Base-by-base conservation (phyloP, 1,284 basidiomycete genomes). In the Puccinia polysora region DNA sequence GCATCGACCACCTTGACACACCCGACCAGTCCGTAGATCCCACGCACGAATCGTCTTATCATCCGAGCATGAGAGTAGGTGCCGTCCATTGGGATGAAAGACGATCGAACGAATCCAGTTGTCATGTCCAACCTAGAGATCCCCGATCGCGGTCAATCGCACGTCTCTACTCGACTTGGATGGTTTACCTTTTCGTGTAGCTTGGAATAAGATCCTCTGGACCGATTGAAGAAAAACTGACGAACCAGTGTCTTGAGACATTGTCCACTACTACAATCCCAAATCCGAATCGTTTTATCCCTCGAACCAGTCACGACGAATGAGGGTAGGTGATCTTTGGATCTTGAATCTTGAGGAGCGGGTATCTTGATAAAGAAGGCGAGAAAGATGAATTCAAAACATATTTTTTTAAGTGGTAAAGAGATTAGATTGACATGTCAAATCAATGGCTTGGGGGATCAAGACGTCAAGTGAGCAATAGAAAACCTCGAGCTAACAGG, bases 21-120 rank as follows among this genome's bases (percentile, higher is more conserved):
- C 74, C n/a, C 91, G 85, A 1, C 90, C 88, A 2, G 87, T 89
- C 43, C 84, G 83, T 45, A 95, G 82, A 75, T 95, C 91, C 91
- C 91, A 95, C 15, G 92, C 84, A 8, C 89, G 86, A 77, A 94
- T 86, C 8, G 90, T 91, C 81, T 92, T 90, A 83, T 95, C 91
- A 80, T 95, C 91, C 4, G 89, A 89, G 1, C 88, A 90, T 1
- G 90, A 91, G 15, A 95, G 83, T 4, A 95, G 85, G 78, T 86
- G 87, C 80, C 92, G 92, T 47, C 91, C 91, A 6, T 85, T 86
- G 0, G 90, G 90, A 79, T 91, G 90, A 82, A 92, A 91, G 25
- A 88, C 86, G 52, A 92, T 82, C 0, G 87, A 87, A 70, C 89
- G 85, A 62, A 92, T 83, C 90, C 90, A 92, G 76, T 90, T 90